These are phyloP conservation scores for Boletus smithii DNA, from an alignment of 1,284 basidiomycete species.

Conservation along the genomic window DNA sequence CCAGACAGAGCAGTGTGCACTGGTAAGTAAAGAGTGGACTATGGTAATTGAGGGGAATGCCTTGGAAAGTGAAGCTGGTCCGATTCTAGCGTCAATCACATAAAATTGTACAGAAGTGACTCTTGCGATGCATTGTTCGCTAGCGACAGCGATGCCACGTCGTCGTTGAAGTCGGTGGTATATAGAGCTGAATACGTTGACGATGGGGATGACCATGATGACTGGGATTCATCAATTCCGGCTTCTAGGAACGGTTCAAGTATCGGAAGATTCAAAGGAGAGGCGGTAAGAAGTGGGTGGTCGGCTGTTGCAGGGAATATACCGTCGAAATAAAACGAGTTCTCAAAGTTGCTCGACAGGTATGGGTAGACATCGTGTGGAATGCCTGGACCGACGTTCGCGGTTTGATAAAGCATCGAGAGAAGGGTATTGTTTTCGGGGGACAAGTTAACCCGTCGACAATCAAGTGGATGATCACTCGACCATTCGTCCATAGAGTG, in stretches of 20 bases:
- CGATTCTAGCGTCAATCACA: slow-evolving; percentile 14
- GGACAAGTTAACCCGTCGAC: slow-evolving; percentile 6
- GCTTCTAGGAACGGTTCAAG: slow-evolving; percentile 17
- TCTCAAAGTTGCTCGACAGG: slow-evolving; percentile 2
- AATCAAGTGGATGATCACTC: slow-evolving; percentile 7
- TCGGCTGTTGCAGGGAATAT: slow-evolving; percentile 6
- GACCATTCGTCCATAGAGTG: slow-evolving; percentile 6
- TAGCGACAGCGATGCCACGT: slow-evolving; percentile 8
- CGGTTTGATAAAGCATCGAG: slow-evolving; percentile 8
- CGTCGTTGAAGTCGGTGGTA: slow-evolving; percentile 6
- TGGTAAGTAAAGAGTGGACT: slow-evolving; percentile 8
- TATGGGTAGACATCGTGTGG: slow-evolving; percentile 5
- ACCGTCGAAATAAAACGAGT: slow-evolving; percentile 7
- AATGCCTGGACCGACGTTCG: neutral
- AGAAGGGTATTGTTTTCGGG: slow-evolving; percentile 1
- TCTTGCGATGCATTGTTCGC: slow-evolving; percentile 10
- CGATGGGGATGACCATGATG: slow-evolving; percentile 29
- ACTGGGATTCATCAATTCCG: slow-evolving; percentile 19
- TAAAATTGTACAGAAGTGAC: slow-evolving; percentile 12
- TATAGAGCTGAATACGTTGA: slow-evolving; percentile 23
- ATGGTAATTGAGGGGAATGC: neutral
- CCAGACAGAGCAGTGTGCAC: neutral
- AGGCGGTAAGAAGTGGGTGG: slow-evolving; percentile 7
- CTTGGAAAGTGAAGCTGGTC: slow-evolving; percentile 4
- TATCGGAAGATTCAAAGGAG: slow-evolving; percentile 12